phyloP scores from a whole-genome alignment of 2,329 filamentous ascomycete species.

The Chaetothyriales sp. region DNA sequence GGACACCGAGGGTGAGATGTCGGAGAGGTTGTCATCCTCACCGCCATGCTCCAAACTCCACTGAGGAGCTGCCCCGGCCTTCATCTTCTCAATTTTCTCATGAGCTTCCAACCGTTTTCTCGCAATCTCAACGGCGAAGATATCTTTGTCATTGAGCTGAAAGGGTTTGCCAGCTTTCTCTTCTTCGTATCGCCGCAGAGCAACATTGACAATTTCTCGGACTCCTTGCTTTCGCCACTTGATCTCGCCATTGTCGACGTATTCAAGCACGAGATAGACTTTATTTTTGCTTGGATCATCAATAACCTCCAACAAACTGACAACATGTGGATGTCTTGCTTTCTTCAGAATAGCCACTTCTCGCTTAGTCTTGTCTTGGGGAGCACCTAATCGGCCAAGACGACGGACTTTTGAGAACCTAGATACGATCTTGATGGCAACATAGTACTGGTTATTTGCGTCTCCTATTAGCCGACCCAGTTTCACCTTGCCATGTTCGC shows the following conservation, averaged over 20 bases:
- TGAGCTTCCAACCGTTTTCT: conserved; percentile 49
- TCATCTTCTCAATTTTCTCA: conserved; percentile 44
- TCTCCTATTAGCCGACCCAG: conserved; percentile 53
- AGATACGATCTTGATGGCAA: conserved; percentile 97
- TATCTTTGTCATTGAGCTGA: conserved; percentile 39
- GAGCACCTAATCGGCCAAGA: conserved; percentile 60
- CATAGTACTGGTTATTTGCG: conserved; percentile 58
- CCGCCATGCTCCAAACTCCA: conserved; percentile 79
- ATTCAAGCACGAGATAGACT: conserved; percentile 95
- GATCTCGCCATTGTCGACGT: conserved; percentile 86
- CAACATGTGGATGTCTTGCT: conserved; percentile 92
- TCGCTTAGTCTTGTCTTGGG: conserved; percentile 65
- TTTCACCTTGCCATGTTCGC: conserved; percentile 96
- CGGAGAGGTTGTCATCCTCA: conserved; percentile 37
- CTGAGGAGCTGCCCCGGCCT: conserved; percentile 31
- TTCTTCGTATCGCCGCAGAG: conserved; percentile 64
- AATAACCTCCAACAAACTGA: conserved; percentile 89
- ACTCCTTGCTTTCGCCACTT: conserved; percentile 83
- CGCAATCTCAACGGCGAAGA: conserved; percentile 36
- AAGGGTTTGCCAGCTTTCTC: conserved; percentile 64
- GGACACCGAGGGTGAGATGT: conserved; percentile 21
- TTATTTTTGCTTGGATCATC: conserved; percentile 94
- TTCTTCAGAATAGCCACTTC: conserved; percentile 98
- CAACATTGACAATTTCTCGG: conserved; percentile 67
- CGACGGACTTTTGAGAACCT: conserved; percentile 86